These are phyloP conservation scores for Acrodontium crateriforme DNA, from an alignment of 2,329 filamentous ascomycete genomes.

Conservation along the genomic window DNA sequence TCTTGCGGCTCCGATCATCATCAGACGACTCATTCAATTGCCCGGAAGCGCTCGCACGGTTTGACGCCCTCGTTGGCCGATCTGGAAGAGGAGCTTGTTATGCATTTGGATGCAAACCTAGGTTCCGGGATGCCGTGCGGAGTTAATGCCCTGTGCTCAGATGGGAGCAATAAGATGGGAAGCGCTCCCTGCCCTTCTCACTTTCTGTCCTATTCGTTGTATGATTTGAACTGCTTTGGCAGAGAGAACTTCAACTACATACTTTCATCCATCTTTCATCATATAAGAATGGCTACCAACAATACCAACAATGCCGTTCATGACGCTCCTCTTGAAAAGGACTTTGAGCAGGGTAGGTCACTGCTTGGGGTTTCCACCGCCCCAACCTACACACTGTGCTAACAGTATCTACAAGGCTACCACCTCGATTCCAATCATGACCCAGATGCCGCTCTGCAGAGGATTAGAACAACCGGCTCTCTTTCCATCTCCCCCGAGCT, in stretches of 20 bases:
- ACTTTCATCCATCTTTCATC: not conserved
- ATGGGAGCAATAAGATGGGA: not conserved
- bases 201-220: not conserved
- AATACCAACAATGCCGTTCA: conserved; percentile 4
- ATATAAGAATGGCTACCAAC: conserved; percentile 3
- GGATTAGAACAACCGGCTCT: conserved; percentile 39
- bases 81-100: no score
- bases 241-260: not conserved
- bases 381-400: not conserved
- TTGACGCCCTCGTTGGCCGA: no score
- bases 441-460: conserved; percentile 26
- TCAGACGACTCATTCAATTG: no score
- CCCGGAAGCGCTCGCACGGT: no score
- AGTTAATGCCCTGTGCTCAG: not conserved
- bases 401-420: conserved; percentile 11
- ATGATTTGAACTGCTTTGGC: not conserved
- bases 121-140: no score
- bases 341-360: conserved; percentile 25
- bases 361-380: not conserved
- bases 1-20: no score
- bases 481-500: conserved; percentile 40
- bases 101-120: no score
- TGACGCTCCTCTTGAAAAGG: conserved; percentile 28
- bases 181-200: not conserved
- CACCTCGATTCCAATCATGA: conserved; percentile 23